Evolutionary conservation across 176 grass and related monocot species (phyloP), one percentile per base, ranked within the genome.

Genomic region (Carex myosuroides): DNA sequence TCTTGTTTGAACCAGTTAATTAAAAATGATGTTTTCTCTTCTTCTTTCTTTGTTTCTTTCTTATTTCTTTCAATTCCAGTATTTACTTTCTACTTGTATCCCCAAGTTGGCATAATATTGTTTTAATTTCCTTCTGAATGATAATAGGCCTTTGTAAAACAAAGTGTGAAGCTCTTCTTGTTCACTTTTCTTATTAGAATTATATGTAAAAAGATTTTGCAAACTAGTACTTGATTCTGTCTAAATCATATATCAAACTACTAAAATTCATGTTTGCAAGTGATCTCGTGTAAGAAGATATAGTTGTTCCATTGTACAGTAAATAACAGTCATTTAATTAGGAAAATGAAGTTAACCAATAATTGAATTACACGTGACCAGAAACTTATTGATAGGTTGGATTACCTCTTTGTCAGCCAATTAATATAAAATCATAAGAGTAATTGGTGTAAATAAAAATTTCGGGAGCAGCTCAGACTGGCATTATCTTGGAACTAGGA

Each of bases 1-100:
- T 87, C 24, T 18, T 87, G 13, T 3, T 83, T 53, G 35, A 82
- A 2, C 86, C 86, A 18, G 39, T 87, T 29, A 44, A 70, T 66
- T 35, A 35, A 66, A 66, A 66, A 1, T 4, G 35, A 59, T 59
- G 56, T 59, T 59, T 13, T 66, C 2, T 66, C 35, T 66, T 7
- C 1, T 65, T 32, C 26, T 26, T 29, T 64, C 61, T 26, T 64
- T 26, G n/a, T n/a, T n/a, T n/a, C n/a, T n/a, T n/a, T n/a, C n/a
- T n/a, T n/a, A n/a, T 26, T 29, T 64, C 61, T 26, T 64, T 26
- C 3, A 11, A 30, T 64, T 10, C 1, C 30, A 22, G 30, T 0
- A 64, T 11, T 64, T 46, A 46, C 44, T 46, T 46, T 48, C 44
- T 44, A 10, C 1, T 48, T 48, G 44, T 48, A 48, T 9, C 2